These are phyloP conservation scores for Hypholoma fasciculare DNA, from an alignment of 768 basidiomycete species.

Conservation along the genomic window DNA sequence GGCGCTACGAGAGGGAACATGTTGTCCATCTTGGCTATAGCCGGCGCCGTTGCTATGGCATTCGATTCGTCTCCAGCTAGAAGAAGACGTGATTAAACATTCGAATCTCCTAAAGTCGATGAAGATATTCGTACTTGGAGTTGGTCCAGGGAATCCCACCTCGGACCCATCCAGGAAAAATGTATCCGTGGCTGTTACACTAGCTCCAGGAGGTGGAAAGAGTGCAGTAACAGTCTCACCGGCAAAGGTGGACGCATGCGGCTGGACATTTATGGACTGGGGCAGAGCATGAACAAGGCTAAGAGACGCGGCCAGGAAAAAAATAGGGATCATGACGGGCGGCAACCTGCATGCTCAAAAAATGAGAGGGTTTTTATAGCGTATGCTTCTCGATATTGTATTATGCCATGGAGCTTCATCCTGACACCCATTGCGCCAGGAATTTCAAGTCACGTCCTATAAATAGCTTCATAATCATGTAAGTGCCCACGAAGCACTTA, in stretches of 20 bases:
- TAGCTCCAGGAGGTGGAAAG: slow-evolving; percentile 41
- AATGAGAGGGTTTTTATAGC: too few relatives aligned
- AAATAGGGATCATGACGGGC: background rate
- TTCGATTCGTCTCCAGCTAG: slow-evolving; percentile 44
- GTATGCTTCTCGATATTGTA: too few relatives aligned
- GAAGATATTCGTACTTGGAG: slow-evolving; percentile 35
- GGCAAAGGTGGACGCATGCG: slow-evolving; percentile 36
- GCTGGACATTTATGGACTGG: slow-evolving; percentile 4
- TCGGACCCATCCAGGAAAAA: slow-evolving; percentile 42
- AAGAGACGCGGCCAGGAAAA: background rate
- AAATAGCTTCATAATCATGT: too few relatives aligned
- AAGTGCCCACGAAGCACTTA: too few relatives aligned
- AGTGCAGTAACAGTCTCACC: slow-evolving; percentile 40
- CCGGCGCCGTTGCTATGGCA: slow-evolving; percentile 43
- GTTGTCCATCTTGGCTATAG: slow-evolving; percentile 32
- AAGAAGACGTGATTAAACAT: background rate
- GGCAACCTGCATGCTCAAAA: too few relatives aligned
- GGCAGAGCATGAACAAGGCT: background rate
- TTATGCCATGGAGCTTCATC: too few relatives aligned
- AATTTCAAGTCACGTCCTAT: too few relatives aligned
- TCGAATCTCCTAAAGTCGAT: background rate
- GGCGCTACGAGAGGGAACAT: slow-evolving; percentile 44
- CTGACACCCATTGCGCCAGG: too few relatives aligned
- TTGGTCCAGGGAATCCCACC: slow-evolving; percentile 49
- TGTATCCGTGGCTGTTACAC: slow-evolving; percentile 33